These are phyloP conservation scores for Naumovozyma castellii DNA, from an alignment of 805 yeast genomes.

Conservation along the genomic window DNA sequence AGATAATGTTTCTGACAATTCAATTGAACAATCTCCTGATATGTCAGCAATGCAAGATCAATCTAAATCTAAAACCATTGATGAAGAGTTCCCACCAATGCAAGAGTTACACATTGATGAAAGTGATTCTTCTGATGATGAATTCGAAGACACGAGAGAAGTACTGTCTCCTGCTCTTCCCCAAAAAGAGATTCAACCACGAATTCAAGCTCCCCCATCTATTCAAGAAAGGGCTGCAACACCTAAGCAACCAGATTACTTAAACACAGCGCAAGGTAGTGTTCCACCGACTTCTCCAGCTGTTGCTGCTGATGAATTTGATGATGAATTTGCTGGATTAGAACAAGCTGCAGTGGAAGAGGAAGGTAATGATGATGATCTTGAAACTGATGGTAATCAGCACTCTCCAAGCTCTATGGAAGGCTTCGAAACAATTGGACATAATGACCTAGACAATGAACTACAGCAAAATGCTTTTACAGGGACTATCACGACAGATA, in stretches of 20 bases:
- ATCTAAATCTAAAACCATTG: constrained; percentile 9
- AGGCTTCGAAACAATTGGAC: constrained; percentile 21
- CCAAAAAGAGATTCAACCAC: background rate
- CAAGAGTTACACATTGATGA: constrained; percentile 46
- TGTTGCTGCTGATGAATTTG: constrained; percentile 23
- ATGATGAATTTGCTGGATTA: constrained; percentile 37
- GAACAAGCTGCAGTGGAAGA: constrained; percentile 37
- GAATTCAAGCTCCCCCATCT: background rate
- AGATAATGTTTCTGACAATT: constrained; percentile 3
- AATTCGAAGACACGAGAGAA: constrained; percentile 11
- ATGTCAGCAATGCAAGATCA: constrained; percentile 10
- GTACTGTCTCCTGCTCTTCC: constrained; percentile 3
- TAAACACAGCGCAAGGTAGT: background rate
- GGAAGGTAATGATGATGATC: constrained; percentile 25
- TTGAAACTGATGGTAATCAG: constrained; percentile 10
- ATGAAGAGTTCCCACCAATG: constrained; percentile 55
- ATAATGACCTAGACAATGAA: constrained; percentile 20
- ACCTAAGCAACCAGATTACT: background rate
- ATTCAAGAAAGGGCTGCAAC: background rate
- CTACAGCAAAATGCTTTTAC: constrained; percentile 19
- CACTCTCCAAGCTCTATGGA: constrained; percentile 8
- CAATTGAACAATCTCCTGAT: constrained; percentile 6
- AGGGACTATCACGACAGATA: constrained; percentile 4
- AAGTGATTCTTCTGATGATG: constrained; percentile 38
- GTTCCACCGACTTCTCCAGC: background rate